A percentile compares a stretch with the other conserved stretches of the same genome.
Evolutionary conservation across 495 filamentous ascomycete species (phyloP).

Genomic region (Neurospora hispaniola): DNA sequence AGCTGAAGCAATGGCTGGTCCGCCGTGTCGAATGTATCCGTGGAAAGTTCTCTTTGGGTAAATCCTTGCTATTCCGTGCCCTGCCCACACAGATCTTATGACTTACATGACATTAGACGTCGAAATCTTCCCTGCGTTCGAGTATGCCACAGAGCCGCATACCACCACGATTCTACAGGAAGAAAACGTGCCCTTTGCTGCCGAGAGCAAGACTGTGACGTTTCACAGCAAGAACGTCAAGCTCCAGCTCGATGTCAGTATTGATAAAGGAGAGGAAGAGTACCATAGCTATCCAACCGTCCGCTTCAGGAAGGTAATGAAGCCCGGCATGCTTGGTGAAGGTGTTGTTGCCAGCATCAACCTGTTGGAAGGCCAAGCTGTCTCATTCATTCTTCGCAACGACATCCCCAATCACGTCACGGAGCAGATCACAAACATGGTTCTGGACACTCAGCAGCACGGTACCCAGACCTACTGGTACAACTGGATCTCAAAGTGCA

Average conservation of each 20-base stretch:
- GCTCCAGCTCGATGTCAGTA: conserved; percentile 54
- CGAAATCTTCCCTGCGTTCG: conserved; percentile 60
- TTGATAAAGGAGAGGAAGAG: conserved; percentile 43
- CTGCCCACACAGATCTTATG: neutral
- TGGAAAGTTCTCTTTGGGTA: conserved; percentile 45
- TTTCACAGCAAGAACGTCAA: conserved; percentile 47
- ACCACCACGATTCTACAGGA: conserved; percentile 37
- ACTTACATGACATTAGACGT: conserved; percentile 29
- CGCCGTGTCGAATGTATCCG: conserved; percentile 59
- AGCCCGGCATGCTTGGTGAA: conserved; percentile 41
- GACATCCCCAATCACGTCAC: conserved; percentile 42
- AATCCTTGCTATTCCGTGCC: neutral
- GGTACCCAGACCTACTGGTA: conserved; percentile 58
- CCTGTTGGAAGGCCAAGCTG: conserved; percentile 51
- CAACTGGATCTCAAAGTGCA: conserved; percentile 58
- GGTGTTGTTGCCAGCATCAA: conserved; percentile 48
- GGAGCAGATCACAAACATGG: conserved; percentile 36
- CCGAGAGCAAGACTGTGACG: conserved; percentile 47
- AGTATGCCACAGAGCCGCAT: conserved; percentile 52
- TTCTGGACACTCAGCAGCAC: conserved; percentile 49
- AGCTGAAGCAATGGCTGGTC: conserved; percentile 51
- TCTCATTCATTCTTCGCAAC: conserved; percentile 56
- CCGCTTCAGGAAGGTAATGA: conserved; percentile 40
- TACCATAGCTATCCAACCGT: conserved; percentile 33
- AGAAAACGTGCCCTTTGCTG: conserved; percentile 20